Base-by-base conservation (phyloP, 352 stramenopile species). In the Phytophthora agathidicida region DNA sequence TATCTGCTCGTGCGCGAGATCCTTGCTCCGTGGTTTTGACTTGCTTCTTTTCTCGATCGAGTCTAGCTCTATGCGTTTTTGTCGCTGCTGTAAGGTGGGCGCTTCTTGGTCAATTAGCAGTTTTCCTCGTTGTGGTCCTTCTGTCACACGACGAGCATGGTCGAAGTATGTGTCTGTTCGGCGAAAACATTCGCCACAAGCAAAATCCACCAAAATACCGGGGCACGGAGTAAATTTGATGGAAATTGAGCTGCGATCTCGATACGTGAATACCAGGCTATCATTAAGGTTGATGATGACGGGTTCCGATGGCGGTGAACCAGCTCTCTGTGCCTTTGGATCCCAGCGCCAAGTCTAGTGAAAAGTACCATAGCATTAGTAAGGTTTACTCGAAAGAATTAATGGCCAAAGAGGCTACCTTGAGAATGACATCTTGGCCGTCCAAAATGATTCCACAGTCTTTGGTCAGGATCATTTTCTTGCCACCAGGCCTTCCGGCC, bases 211-310 rank as follows among this genome's bases (percentile, higher is more conserved):
- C 1, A 65, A 52, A 28, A 94, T 69, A 0, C 87, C 88, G 9
- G 77, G 73, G 23, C 68, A 69, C 3, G 77, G 77, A 3, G 72
- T 55, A 31, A 93, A 96, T 32, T 71, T 79, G 16, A 96, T 73
- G 3, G 49, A 65, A 47, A 96, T 94, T n/a, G 60, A 55, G 38
- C 73, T 69, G 27, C 83, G 74, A 24, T 89, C 74, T 31, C 60
- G 75, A 59, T 86, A 96, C 10, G 73, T 90, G 65, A 96, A 82
- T 13, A 72, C 33, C 30, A 96, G 43, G 37, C 56, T 61, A 28
- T 93, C 78, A 49, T 95, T 96, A 30, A 96, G 70, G 13, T 63
- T 58, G 42, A 96, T 90, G 11, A 72, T 31, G 6, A 96, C 66
- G 2, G 83, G 68, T 7, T 89, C 65, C 2, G 44, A 38, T 5